Conservation (phyloP, 257 asterid genomes). For the Perilla frutescens region DNA sequence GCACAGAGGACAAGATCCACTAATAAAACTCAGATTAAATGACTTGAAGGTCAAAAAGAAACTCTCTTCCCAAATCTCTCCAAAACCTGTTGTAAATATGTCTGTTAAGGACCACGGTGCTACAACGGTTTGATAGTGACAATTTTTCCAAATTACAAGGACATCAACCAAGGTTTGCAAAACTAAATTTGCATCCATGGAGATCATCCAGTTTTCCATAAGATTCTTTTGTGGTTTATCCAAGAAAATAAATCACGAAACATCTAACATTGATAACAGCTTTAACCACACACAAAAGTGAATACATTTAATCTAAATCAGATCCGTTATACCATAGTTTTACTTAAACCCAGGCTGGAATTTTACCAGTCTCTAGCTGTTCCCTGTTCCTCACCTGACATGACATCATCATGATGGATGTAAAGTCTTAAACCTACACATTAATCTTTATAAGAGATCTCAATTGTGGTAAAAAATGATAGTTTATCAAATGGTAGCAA, state of each 20-base stretch:
- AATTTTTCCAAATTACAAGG: conserved; percentile 9
- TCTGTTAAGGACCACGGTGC: neutral
- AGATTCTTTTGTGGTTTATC: neutral
- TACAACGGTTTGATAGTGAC: neutral
- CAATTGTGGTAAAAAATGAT: neutral
- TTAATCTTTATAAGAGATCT: neutral
- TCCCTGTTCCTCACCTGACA: neutral
- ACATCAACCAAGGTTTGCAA: neutral
- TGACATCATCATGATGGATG: neutral
- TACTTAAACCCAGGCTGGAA: neutral
- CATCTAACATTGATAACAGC: neutral
- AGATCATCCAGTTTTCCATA: neutral
- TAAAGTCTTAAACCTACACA: too few relatives aligned
- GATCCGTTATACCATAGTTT: neutral
- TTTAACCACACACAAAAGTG: neutral
- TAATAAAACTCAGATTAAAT: neutral
- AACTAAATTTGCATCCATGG: neutral
- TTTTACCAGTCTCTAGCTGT: neutral
- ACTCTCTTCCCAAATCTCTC: conserved; percentile 4
- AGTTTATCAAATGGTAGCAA: neutral
- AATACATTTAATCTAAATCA: neutral
- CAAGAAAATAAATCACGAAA: neutral
- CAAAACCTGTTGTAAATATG: neutral
- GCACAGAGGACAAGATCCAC: too few relatives aligned
- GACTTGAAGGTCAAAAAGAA: neutral